Percentiles rank a stretch among this genome's conserved stretches.
Evolutionary conservation across 306 rosid species (phyloP).

Genomic region (Malus orientalis): DNA sequence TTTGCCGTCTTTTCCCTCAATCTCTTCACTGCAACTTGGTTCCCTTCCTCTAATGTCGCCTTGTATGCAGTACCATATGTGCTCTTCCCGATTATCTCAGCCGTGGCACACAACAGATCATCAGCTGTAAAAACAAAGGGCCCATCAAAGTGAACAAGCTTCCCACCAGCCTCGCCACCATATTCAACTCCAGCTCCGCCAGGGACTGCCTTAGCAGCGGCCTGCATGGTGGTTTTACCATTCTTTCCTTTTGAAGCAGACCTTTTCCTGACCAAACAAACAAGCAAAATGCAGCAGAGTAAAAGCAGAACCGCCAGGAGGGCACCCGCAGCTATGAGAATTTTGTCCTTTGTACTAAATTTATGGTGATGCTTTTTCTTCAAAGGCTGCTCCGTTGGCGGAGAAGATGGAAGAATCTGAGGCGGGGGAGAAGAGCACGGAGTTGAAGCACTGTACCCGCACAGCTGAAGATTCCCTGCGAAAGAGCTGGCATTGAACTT

Average conservation of each 20-base stretch:
- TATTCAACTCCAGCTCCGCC: slow-evolving; percentile 41
- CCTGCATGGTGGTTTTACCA: slow-evolving; percentile 30
- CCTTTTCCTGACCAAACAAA: slow-evolving; percentile 62
- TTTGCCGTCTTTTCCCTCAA: slow-evolving; percentile 81
- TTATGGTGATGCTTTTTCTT: slow-evolving; percentile 32
- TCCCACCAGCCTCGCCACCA: slow-evolving; percentile 68
- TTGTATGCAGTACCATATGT: slow-evolving; percentile 87
- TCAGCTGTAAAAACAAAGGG: slow-evolving; percentile 86
- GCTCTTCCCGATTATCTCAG: slow-evolving; percentile 90
- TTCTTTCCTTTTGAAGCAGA: slow-evolving; percentile 44
- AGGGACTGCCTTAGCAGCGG: slow-evolving; percentile 42
- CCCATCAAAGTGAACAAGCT: slow-evolving; percentile 81
- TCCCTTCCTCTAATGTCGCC: slow-evolving; percentile 78
- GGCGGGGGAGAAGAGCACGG: slow-evolving; percentile 58
- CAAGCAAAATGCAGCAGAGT: slow-evolving; percentile 62
- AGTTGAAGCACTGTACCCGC: slow-evolving; percentile 57
- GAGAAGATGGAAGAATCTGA: slow-evolving; percentile 43
- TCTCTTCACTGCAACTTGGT: slow-evolving; percentile 85
- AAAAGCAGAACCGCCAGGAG: slow-evolving; percentile 54
- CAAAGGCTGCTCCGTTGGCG: slow-evolving; percentile 27
- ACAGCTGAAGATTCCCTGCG: slow-evolving; percentile 65
- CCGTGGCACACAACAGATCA: slow-evolving; percentile 82
- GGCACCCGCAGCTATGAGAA: slow-evolving; percentile 77
- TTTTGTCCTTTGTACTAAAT: slow-evolving; percentile 67
- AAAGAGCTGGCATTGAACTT: slow-evolving; percentile 87